A percentile compares a stretch with the other conserved stretches of the same genome.
Conservation (phyloP, 2,329 filamentous ascomycete species). For the Aspergillus brunneoviolaceus region DNA sequence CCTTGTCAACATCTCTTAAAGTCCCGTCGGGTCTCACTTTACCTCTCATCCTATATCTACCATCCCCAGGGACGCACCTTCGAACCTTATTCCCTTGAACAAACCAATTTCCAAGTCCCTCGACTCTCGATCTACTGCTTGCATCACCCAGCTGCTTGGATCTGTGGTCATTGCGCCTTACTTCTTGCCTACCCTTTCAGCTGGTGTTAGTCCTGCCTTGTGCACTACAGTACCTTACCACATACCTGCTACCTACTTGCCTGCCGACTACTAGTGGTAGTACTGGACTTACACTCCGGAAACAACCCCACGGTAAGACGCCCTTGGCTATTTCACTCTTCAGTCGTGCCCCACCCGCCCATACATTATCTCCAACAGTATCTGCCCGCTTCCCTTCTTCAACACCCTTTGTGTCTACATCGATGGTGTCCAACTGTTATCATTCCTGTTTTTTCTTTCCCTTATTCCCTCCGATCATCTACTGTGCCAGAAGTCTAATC, state of each 20-base stretch:
- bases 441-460: neutral
- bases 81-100: constrained; percentile 10
- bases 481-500: neutral
- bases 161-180: constrained; percentile 1
- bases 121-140: neutral
- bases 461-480: neutral
- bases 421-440: neutral
- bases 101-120: neutral
- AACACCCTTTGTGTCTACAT: neutral
- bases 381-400: neutral
- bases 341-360: constrained; percentile 3
- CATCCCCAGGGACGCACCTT: constrained; percentile 11
- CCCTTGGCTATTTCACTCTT: neutral
- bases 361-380: neutral
- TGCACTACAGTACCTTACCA: neutral
- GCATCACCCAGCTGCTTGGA: neutral
- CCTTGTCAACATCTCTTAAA: constrained; percentile 10
- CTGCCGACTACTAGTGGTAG: neutral
- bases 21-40: constrained; percentile 8
- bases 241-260: neutral
- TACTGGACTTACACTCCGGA: neutral
- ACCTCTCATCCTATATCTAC: constrained; percentile 22
- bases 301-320: constrained; percentile 6
- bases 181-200: neutral
- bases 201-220: neutral